These are phyloP conservation scores for Alloascoidea africana DNA, from an alignment of 805 yeast species.

Conservation along the genomic window DNA sequence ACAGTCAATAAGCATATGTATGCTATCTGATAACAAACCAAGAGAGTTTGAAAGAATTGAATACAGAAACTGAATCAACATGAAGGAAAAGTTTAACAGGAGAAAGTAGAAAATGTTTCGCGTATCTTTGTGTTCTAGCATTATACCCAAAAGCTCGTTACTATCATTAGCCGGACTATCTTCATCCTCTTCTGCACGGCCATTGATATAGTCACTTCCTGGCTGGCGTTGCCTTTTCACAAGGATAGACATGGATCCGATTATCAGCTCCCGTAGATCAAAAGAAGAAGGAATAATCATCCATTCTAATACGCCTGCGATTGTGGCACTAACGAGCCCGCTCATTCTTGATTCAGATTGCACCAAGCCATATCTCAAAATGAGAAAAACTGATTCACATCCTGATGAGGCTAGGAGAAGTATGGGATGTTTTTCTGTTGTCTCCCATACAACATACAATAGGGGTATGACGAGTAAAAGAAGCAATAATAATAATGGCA, in stretches of 20 bases:
- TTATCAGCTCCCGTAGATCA: conserved; percentile 8
- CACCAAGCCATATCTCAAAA: conserved; percentile 13
- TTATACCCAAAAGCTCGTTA: conserved; percentile 6
- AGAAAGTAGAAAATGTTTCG: conserved; percentile 80
- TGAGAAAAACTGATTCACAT: conserved; percentile 15
- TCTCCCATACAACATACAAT: no score
- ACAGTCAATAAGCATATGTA: conserved; percentile 95
- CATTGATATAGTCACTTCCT: no score
- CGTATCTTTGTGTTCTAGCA: conserved; percentile 50
- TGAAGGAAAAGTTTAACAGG: conserved; percentile 74
- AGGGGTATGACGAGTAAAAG: conserved; percentile 3
- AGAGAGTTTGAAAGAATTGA: conserved; percentile 87
- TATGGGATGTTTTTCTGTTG: conserved; percentile 8
- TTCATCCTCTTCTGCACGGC: no score
- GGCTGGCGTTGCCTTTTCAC: no score
- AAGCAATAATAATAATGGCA: conserved; percentile 8
- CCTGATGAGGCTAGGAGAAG: conserved; percentile 14
- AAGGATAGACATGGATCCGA: neutral
- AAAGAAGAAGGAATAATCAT: conserved; percentile 8
- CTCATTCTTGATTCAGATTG: conserved; percentile 14
- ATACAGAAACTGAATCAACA: conserved; percentile 86
- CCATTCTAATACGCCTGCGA: conserved; percentile 9
- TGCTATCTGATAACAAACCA: conserved; percentile 82
- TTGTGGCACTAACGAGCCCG: conserved; percentile 4
- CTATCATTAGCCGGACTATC: no score